A percentile compares a stretch with the other conserved stretches of the same genome.
These are phyloP conservation scores for Eimeria necatrix DNA, from an alignment of 169 alveolate genomes.

Conservation along the genomic window DNA sequence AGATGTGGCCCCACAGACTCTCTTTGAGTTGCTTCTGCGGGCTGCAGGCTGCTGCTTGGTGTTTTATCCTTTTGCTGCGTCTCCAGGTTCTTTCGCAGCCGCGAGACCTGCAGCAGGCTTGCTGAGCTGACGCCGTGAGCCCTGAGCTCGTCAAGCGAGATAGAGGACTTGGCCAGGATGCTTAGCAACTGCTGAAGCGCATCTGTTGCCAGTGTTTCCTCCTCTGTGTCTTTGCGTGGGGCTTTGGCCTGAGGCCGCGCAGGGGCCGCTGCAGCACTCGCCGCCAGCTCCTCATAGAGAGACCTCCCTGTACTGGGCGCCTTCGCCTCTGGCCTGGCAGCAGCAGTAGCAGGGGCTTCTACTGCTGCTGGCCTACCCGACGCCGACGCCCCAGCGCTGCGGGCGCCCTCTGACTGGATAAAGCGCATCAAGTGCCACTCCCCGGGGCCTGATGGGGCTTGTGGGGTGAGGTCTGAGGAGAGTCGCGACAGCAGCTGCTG, in stretches of 20 bases:
- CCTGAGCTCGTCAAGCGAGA: slow-evolving; percentile 31
- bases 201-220: not conserved
- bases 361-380: not conserved
- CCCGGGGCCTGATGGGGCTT: not conserved
- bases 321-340: not conserved
- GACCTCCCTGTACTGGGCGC: not conserved
- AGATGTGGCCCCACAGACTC: not conserved
- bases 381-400: not conserved
- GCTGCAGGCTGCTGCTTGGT: not conserved
- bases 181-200: slow-evolving; percentile 57
- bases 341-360: not conserved
- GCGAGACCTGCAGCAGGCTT: slow-evolving; percentile 26
- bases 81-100: slow-evolving; percentile 31
- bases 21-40: not conserved
- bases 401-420: no score
- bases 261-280: not conserved
- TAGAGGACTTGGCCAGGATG: not conserved
- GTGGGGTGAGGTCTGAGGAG: slow-evolving; percentile 8
- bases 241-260: not conserved
- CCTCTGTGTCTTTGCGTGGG: not conserved
- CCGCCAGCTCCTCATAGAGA: slow-evolving; percentile 55
- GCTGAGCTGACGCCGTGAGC: not conserved
- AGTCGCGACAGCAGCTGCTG: not conserved
- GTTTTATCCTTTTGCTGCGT: not conserved
- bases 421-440: no score